Conservation (phyloP, 768 basidiomycete species). For the Pleurotus eryngii region DNA sequence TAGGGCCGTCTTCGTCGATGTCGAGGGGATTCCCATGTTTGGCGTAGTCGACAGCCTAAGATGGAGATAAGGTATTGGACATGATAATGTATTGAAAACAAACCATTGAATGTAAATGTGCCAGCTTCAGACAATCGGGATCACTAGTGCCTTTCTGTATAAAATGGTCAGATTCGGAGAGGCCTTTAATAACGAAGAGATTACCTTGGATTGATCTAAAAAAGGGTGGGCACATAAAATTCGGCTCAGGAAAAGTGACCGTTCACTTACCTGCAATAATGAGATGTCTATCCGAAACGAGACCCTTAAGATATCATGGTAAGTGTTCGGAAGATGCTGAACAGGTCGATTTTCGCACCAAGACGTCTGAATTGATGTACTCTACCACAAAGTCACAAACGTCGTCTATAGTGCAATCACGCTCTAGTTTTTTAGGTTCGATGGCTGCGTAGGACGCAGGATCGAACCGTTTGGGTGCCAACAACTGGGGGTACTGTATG, state of each 20-base stretch:
- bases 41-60: slow-evolving; percentile 75
- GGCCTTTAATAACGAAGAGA: background rate
- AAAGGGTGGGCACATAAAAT: background rate
- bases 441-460: slow-evolving; percentile 50
- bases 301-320: slow-evolving; percentile 41
- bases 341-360: slow-evolving; percentile 42
- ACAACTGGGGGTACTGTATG: slow-evolving; percentile 49
- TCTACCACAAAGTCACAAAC: slow-evolving; percentile 80
- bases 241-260: background rate
- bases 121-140: slow-evolving; percentile 51
- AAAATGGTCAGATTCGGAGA: background rate
- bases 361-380: slow-evolving; percentile 79
- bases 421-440: slow-evolving; percentile 34
- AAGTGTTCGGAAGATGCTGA: background rate
- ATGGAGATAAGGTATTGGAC: background rate
- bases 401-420: slow-evolving; percentile 59
- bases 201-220: slow-evolving; percentile 69
- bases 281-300: slow-evolving; percentile 65
- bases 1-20: slow-evolving; percentile 26
- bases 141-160: slow-evolving; percentile 61
- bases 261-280: slow-evolving; percentile 59
- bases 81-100: too few species aligned
- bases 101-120: slow-evolving; percentile 32
- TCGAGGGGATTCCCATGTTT: slow-evolving; percentile 72
- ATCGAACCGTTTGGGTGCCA: slow-evolving; percentile 47